These are phyloP conservation scores for Nicotiana otophora DNA, from an alignment of 257 asterid species.

Conservation along the genomic window DNA sequence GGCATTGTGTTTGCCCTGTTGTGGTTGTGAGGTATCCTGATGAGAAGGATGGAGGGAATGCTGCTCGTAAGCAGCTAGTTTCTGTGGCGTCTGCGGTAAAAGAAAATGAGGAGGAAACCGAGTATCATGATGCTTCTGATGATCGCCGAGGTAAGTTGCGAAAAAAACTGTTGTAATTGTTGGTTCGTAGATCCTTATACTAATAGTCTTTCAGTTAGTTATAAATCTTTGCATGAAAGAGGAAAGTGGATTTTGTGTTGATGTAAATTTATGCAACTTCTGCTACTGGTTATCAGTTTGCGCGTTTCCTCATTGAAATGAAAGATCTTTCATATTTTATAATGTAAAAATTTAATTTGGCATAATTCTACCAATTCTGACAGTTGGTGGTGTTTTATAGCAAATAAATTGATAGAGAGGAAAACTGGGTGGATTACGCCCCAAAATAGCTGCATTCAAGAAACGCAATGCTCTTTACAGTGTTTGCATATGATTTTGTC, in stretches of 20 bases:
- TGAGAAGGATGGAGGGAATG: constrained; percentile 22
- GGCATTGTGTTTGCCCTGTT: constrained; percentile 41
- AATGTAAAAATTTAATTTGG: background rate
- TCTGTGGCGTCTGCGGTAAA: constrained; percentile 7
- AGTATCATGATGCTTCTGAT: constrained; percentile 30
- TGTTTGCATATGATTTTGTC: background rate
- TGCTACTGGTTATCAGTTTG: background rate
- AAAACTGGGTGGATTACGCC: background rate
- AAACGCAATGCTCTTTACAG: background rate
- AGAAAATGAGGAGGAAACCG: constrained; percentile 28
- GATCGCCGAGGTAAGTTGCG: constrained; percentile 6
- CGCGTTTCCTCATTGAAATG: background rate
- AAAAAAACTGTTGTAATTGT: background rate
- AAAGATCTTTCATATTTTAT: background rate
- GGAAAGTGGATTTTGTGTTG: too few relatives aligned
- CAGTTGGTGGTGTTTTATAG: background rate
- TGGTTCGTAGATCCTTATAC: background rate
- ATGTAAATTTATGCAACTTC: background rate
- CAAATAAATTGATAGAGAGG: background rate
- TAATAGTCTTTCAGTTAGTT: background rate
- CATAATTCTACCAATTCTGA: background rate
- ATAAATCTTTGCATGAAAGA: background rate
- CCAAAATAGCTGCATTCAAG: background rate
- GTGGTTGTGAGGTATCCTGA: constrained; percentile 42
- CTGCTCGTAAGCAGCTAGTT: constrained; percentile 6